Conservation (phyloP, 768 basidiomycete species). For the Cystoderma amianthinum region DNA sequence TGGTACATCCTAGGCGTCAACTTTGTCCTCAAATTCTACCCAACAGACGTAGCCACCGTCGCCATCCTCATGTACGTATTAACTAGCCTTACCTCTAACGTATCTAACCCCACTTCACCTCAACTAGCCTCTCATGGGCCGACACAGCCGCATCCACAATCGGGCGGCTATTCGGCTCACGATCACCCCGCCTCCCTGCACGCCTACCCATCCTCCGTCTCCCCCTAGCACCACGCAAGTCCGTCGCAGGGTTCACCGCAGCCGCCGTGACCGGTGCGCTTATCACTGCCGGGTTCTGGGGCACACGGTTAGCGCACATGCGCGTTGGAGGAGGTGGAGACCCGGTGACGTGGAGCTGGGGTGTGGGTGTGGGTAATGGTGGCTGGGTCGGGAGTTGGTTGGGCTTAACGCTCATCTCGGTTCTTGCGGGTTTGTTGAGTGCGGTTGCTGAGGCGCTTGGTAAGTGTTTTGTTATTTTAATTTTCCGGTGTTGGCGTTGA, state of each 20-base stretch:
- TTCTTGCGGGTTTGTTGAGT: conserved; percentile 70
- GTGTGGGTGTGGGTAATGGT: conserved; percentile 33
- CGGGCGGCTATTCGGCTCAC: conserved; percentile 76
- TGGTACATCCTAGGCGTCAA: conserved; percentile 89
- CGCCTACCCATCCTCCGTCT: conserved; percentile 39
- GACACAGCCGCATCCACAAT: conserved; percentile 92
- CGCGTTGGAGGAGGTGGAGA: conserved; percentile 21
- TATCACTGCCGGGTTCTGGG: conserved; percentile 71
- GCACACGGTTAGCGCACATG: conserved; percentile 39
- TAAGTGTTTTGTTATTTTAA: conserved; percentile 24
- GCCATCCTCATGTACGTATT: conserved; percentile 79
- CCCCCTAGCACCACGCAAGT: conserved; percentile 78
- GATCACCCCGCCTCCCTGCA: conserved; percentile 46
- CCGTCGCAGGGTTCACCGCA: conserved; percentile 77
- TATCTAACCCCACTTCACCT: conserved; percentile 1
- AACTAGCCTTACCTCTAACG: neutral
- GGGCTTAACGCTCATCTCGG: conserved; percentile 49
- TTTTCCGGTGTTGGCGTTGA: neutral
- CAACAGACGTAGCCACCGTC: conserved; percentile 84
- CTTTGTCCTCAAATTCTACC: conserved; percentile 67
- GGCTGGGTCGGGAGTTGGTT: conserved; percentile 25
- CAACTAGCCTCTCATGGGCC: conserved; percentile 82
- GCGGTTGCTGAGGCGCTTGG: conserved; percentile 88
- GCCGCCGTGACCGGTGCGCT: conserved; percentile 65
- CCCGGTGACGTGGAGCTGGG: conserved; percentile 52